Evolutionary conservation across 345 rosid species (phyloP).

Genomic region (Ceriops tagal): DNA sequence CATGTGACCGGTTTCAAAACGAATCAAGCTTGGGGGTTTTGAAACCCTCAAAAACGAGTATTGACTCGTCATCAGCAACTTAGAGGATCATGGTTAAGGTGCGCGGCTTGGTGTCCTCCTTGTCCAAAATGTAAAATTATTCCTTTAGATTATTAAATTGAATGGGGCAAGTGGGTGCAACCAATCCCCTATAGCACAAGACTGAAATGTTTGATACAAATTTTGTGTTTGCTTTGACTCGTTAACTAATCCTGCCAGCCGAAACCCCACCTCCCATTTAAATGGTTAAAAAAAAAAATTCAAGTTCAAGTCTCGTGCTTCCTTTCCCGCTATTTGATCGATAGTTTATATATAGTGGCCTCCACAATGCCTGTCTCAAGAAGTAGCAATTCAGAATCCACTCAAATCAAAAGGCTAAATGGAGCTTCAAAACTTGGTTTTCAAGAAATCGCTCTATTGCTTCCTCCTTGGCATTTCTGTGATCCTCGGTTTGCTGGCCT

Average conservation of each 20-base stretch:
- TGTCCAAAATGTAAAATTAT: conserved; percentile 3
- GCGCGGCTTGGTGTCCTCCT: neutral
- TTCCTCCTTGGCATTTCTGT: conserved; percentile 30
- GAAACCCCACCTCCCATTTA: neutral
- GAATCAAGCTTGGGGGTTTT: too few species aligned
- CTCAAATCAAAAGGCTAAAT: conserved; percentile 16
- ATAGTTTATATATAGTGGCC: conserved; percentile 29
- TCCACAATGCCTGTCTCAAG: conserved; percentile 5
- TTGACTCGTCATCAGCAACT: neutral
- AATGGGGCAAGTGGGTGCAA: conserved; percentile 41
- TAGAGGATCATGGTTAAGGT: neutral
- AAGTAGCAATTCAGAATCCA: neutral
- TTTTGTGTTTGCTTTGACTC: conserved; percentile 25
- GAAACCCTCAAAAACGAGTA: too few species aligned
- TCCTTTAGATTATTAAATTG: neutral
- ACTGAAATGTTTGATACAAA: conserved; percentile 1
- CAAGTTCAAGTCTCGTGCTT: neutral
- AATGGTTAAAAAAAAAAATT: neutral
- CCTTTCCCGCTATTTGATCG: conserved; percentile 13
- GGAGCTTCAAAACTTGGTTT: conserved; percentile 23
- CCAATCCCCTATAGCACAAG: conserved; percentile 43
- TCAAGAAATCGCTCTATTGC: conserved; percentile 14
- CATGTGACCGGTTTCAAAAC: too few species aligned
- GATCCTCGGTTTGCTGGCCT: conserved; percentile 34
- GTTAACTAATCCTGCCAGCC: conserved; percentile 26